phyloP scores from a whole-genome alignment of 1,139 yeast species.

The Protomyces gravidus region DNA sequence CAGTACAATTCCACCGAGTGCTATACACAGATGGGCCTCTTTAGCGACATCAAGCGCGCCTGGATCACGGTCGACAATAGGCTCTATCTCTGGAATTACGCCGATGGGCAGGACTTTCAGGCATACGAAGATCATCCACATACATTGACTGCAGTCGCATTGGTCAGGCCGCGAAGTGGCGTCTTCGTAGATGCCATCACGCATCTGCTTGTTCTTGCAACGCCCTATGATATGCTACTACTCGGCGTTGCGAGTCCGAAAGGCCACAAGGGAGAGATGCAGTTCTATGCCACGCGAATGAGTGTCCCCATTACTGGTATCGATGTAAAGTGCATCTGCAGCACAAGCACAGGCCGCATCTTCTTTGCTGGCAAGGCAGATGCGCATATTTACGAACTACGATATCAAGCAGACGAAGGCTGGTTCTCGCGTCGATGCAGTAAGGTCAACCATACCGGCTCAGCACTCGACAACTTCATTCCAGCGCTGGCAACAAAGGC shows the following conservation, averaged over 20 bases:
- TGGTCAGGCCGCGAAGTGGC: slow-evolving; percentile 74
- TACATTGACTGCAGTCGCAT: slow-evolving; percentile 67
- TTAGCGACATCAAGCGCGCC: slow-evolving; percentile 73
- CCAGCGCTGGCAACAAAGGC: slow-evolving; percentile 30
- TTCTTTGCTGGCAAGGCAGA: slow-evolving; percentile 84
- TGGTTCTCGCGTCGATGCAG: slow-evolving; percentile 84
- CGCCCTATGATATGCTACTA: slow-evolving; percentile 73
- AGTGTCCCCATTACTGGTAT: slow-evolving; percentile 73
- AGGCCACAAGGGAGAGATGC: slow-evolving; percentile 48
- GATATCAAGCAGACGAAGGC: slow-evolving; percentile 77
- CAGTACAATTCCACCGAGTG: slow-evolving; percentile 68
- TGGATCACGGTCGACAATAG: slow-evolving; percentile 86
- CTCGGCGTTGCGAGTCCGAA: slow-evolving; percentile 63
- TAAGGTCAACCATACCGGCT: slow-evolving; percentile 57
- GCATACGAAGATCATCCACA: slow-evolving; percentile 79
- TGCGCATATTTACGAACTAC: slow-evolving; percentile 77
- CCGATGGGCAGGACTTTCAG: slow-evolving; percentile 62
- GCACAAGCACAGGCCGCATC: slow-evolving; percentile 69
- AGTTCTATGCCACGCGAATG: slow-evolving; percentile 77
- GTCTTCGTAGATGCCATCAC: slow-evolving; percentile 76
- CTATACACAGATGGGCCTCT: slow-evolving; percentile 73
- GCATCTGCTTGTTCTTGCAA: slow-evolving; percentile 68
- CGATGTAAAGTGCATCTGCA: slow-evolving; percentile 59
- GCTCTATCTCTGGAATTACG: slow-evolving; percentile 77
- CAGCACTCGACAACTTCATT: slow-evolving; percentile 30